A percentile compares a stretch with the other conserved stretches of the same genome.
phyloP scores from a whole-genome alignment of 2,329 filamentous ascomycete species.

The Ascochyta koolunga region DNA sequence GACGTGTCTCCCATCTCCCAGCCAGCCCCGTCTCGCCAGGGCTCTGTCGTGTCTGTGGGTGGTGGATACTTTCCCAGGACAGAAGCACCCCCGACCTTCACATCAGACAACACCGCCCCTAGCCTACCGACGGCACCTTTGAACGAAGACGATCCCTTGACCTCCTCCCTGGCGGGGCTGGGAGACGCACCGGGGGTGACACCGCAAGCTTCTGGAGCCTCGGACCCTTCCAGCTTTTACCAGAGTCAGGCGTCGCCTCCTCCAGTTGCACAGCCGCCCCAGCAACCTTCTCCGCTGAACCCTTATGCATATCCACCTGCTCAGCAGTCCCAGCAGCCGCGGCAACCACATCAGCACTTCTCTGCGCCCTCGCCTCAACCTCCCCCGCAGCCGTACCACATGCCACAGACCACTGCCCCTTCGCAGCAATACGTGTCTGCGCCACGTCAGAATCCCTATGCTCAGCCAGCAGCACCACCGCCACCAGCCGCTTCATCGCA shows the following conservation, averaged over 20 bases:
- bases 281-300: conserved; percentile 29
- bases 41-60: conserved; percentile 54
- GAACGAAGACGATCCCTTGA: conserved; percentile 36
- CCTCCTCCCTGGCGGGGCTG: conserved; percentile 4
- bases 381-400: conserved; percentile 16
- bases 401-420: conserved; percentile 12
- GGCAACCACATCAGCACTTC: conserved; percentile 16
- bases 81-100: conserved; percentile 54
- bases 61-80: conserved; percentile 64
- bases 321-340: conserved; percentile 19
- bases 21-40: conserved; percentile 51
- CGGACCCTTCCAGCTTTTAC: conserved; percentile 42
- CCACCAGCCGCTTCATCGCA: conserved; percentile 26
- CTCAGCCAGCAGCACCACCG: conserved; percentile 24
- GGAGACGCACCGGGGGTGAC: not conserved
- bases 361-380: conserved; percentile 15
- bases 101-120: conserved; percentile 45
- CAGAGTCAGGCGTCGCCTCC: conserved; percentile 46
- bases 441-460: conserved; percentile 26
- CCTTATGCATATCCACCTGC: conserved; percentile 27
- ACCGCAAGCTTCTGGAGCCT: conserved; percentile 28
- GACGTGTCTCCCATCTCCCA: conserved; percentile 62
- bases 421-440: conserved; percentile 20
- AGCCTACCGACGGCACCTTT: conserved; percentile 46
- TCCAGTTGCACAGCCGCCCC: conserved; percentile 35